Base-by-base conservation (phyloP, 768 basidiomycete species). In the Jaapia argillacea region DNA sequence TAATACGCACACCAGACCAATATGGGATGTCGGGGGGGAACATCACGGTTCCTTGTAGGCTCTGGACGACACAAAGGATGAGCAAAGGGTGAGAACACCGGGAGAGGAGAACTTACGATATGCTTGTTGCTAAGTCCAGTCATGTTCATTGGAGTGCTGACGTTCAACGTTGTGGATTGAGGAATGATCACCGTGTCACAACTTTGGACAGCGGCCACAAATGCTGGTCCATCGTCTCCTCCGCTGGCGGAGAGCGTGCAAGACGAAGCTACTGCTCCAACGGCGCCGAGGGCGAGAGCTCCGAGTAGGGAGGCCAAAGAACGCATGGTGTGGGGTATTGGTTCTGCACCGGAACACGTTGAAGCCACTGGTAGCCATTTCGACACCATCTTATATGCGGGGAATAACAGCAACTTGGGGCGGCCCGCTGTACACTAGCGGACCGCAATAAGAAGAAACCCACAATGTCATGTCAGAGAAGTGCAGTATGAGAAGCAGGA, bases 61-160 rank as follows among this genome's bases (percentile, higher is more conserved):
- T 63, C 75, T 77, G 46, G 5, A 23, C 44, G 14, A 24, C 6
- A 36, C 28, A n/a, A n/a, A n/a, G n/a, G 18, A 16, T 35, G 13
- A 41, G 6, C n/a, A 37, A 4, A 37, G 3, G 27, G 18, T 39
- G 26, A 0, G 12, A 14, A 20, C n/a, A 12, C 2, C 6, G 5
- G 35, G 36, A 25, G 18, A 22, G 18, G n/a, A 22, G 24, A 23
- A 49, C 67, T 23, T 43, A 75, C 74, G 45, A 79, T 70, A 36
- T 69, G 69, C 52, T 64, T 75, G 56, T 77, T 60, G 1, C 51
- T 43, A 3, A 74, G 54, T 0, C 69, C 69, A 1, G 75, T 79
- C 70, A 73, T 77, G 48, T 77, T 69, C 53, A 79, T 45, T 23
- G 67, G 62, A 4, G 71, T 71, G 14, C 57, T 62, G 43, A 79